Evolutionary conservation across 2,329 filamentous ascomycete genomes (phyloP).

Genomic region (Aspergillus hortae): DNA sequence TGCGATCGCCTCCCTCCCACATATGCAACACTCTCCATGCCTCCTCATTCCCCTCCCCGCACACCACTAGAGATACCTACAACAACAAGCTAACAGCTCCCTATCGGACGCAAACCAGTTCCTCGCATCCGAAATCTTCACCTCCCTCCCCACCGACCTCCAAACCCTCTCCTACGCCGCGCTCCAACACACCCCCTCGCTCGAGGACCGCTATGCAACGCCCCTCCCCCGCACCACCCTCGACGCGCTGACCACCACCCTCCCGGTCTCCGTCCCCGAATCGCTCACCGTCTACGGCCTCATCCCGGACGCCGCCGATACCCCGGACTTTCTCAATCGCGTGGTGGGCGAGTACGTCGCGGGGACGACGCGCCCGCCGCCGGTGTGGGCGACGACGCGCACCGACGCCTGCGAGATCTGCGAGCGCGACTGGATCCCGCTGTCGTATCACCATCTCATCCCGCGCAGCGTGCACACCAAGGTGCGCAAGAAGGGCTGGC

Average conservation of each 20-base stretch:
- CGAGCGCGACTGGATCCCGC: slow-evolving; percentile 66
- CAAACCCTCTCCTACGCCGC: slow-evolving; percentile 59
- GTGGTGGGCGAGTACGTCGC: slow-evolving; percentile 62
- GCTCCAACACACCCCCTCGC: slow-evolving; percentile 47
- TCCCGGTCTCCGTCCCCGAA: slow-evolving; percentile 62
- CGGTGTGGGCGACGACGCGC: slow-evolving; percentile 58
- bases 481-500: slow-evolving; percentile 74
- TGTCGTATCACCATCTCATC: slow-evolving; percentile 84
- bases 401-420: slow-evolving; percentile 70
- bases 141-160: slow-evolving; percentile 59
- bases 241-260: slow-evolving; percentile 48
- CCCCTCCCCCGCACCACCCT: slow-evolving; percentile 55
- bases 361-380: slow-evolving; percentile 58
- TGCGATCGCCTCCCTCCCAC: not conserved
- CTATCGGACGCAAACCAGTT: slow-evolving; percentile 47
- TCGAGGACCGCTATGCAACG: slow-evolving; percentile 55
- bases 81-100: not conserved
- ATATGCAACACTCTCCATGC: not conserved
- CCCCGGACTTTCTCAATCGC: slow-evolving; percentile 58
- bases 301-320: slow-evolving; percentile 46
- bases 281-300: slow-evolving; percentile 66
- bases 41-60: not conserved
- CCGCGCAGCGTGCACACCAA: slow-evolving; percentile 74
- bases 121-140: slow-evolving; percentile 67
- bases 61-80: not conserved